These are phyloP conservation scores for Pleurotus pulmonarius DNA, from an alignment of 768 basidiomycete genomes.

Conservation along the genomic window DNA sequence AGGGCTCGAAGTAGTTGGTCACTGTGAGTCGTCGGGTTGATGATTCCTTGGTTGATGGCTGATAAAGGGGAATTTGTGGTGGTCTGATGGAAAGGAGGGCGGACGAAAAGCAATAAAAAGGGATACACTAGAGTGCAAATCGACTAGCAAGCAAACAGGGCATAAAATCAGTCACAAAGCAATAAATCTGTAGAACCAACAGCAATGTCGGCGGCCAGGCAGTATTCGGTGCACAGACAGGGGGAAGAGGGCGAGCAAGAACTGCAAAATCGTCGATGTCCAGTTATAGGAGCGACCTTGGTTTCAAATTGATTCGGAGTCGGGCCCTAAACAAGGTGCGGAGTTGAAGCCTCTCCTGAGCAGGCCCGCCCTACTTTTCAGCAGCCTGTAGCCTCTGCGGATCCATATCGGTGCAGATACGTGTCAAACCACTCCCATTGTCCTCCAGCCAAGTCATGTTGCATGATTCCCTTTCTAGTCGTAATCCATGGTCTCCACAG, in stretches of 20 bases:
- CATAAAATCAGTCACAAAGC: slow-evolving; percentile 30
- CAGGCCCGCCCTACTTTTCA: not conserved
- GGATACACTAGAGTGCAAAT: slow-evolving; percentile 32
- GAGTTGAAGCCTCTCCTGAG: slow-evolving; percentile 1
- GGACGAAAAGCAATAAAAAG: slow-evolving; percentile 17
- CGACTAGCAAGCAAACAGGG: slow-evolving; percentile 34
- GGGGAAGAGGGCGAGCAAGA: slow-evolving; percentile 14
- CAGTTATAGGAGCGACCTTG: slow-evolving; percentile 6
- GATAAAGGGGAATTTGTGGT: slow-evolving; percentile 5
- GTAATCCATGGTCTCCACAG: not conserved
- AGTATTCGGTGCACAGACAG: slow-evolving; percentile 13
- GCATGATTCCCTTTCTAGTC: not conserved
- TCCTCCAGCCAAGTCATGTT: not conserved
- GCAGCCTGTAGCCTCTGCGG: not conserved
- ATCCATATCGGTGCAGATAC: not conserved
- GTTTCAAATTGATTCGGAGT: slow-evolving; percentile 9
- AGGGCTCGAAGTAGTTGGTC: slow-evolving; percentile 17
- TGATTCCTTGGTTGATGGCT: not conserved
- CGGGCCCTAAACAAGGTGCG: slow-evolving; percentile 5
- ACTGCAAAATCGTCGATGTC: slow-evolving; percentile 7
- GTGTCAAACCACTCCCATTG: not conserved
- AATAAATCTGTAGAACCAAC: slow-evolving; percentile 11
- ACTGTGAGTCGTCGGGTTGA: too few relatives aligned
- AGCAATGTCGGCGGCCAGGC: slow-evolving; percentile 8
- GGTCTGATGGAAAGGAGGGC: slow-evolving; percentile 5